phyloP scores from a whole-genome alignment of 73 alveolate genomes.

The Paramecium sonneborni region DNA sequence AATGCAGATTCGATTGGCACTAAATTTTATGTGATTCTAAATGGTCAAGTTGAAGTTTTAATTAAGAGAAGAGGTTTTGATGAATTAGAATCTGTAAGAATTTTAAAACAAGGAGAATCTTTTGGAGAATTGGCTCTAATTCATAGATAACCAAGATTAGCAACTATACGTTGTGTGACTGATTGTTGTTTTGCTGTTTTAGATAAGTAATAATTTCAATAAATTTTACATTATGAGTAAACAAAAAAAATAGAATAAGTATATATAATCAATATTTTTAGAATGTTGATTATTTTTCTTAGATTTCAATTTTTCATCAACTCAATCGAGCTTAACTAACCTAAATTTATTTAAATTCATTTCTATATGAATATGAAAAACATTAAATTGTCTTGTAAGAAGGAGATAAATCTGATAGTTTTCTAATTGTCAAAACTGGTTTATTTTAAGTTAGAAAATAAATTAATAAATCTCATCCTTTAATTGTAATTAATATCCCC shows the following conservation, averaged over 20 bases:
- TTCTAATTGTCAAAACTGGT: neutral
- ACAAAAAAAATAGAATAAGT: neutral
- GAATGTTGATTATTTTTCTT: conserved; percentile 3
- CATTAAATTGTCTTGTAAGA: neutral
- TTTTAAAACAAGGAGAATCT: conserved; percentile 35
- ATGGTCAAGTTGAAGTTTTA: conserved; percentile 42
- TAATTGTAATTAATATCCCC: neutral
- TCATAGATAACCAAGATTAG: conserved; percentile 52
- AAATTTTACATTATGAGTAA: conserved; percentile 21
- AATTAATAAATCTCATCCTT: neutral
- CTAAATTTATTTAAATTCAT: neutral
- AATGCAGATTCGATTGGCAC: neutral
- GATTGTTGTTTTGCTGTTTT: conserved; percentile 61
- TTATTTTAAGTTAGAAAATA: neutral
- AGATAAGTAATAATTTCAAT: conserved; percentile 36
- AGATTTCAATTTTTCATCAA: neutral
- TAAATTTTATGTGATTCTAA: conserved; percentile 49
- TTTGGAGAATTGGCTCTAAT: conserved; percentile 63
- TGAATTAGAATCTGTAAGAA: conserved; percentile 40
- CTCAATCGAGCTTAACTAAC: neutral
- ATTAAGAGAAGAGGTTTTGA: conserved; percentile 30
- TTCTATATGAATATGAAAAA: neutral
- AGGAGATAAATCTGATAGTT: conserved; percentile 21
- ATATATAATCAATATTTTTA: neutral
- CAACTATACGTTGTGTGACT: conserved; percentile 50